Base-by-base conservation (phyloP, 2,329 filamentous ascomycete genomes). In the Ophiostoma piceae region DNA sequence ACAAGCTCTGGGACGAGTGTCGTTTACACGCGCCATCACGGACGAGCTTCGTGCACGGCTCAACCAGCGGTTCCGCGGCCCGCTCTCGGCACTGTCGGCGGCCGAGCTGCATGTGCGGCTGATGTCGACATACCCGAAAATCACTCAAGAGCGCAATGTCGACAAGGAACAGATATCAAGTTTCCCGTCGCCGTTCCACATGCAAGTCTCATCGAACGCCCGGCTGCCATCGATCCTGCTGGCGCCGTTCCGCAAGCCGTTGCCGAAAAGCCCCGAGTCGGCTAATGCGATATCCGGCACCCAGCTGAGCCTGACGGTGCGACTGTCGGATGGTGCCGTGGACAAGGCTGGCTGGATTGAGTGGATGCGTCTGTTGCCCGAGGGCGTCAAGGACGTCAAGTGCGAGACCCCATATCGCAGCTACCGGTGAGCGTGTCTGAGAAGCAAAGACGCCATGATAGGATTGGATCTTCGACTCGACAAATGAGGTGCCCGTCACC, bases 361-460 rank as follows among this genome's bases (percentile, higher is more conserved):
- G 74, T 87, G 85, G 84, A 76, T 88, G 72, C 82, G 85, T 29
- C 78, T 84, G 74, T 84, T 87, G 81, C 85, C 85, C 1, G 84
- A 86, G 70, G 82, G 84, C 8, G 81, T 87, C 73, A 82, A 79
- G 73, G 84, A 87, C 71, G 79, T 87, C 69, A 84, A 83, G 76
- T 81, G 87, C 62, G 84, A 87, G 16, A 54, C 43, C 32, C 66
- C 66, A 11, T 54, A 54, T n/a, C 67, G 37, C 37, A 39, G 16
- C 62, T 65, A 41, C 35, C 62, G 62, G 62, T 65, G 32, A 65
- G 32, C 6, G 14, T 32, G 26, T 32, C 12, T 4, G 12, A 32
- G 26, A 29, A 9, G 22, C 26, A 16, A 62, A 2, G 14, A 62
- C 16, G n/a, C 51, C 22, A 57, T 57, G 32, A 32, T 32, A 62